Evolutionary conservation across 371 early-diverging fungal genomes (phyloP), one percentile per base, ranked within the genome.

Genomic region (Mortierella sp.): DNA sequence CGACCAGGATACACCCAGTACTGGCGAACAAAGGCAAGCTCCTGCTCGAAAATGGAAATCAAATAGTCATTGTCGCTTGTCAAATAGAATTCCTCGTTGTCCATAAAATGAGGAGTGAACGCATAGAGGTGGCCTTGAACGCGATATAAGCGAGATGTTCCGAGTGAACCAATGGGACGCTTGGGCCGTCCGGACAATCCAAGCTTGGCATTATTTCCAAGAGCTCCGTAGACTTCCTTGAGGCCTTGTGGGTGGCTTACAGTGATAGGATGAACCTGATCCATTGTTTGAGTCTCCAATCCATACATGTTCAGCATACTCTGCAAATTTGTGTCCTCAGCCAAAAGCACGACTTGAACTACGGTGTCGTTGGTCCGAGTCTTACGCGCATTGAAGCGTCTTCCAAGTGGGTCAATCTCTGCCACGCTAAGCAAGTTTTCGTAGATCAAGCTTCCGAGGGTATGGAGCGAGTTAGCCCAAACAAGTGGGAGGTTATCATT

Each of bases 41-140:
- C 95, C 64, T 91, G 92, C 74, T 95, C 94, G 77, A 96, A 89
- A 7, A 93, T 79, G 12, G 92, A 90, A 8, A 95, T 91, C 19
- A 92, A 75, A 67, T 94, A 95, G 68, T 95, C 93, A 32, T 93
- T 92, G 79, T 96, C 96, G 34, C 90, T 89, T 31, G 93, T 92
- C 37, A 95, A 88, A 70, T 96, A 96, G 74, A 95, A 96, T 76
- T 94, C 91, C 68, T 94, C 94, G 53, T 86, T 89, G 77, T 96
- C 95, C 93, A 96, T 93, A 67, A 96, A 96, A 65, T 94, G 91
- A n/a, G 96, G 96, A 0, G 94, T 90, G 70, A 96, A 96, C 0
- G 93, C 92, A 70, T 96, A 96, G n/a, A 96, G 82, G 5, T 91
- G 89, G 0, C 96, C 96, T 64, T 94, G 91, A 32, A 94, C 92